Conservation (phyloP, 306 rosid genomes). For the Albizia julibrissin region DNA sequence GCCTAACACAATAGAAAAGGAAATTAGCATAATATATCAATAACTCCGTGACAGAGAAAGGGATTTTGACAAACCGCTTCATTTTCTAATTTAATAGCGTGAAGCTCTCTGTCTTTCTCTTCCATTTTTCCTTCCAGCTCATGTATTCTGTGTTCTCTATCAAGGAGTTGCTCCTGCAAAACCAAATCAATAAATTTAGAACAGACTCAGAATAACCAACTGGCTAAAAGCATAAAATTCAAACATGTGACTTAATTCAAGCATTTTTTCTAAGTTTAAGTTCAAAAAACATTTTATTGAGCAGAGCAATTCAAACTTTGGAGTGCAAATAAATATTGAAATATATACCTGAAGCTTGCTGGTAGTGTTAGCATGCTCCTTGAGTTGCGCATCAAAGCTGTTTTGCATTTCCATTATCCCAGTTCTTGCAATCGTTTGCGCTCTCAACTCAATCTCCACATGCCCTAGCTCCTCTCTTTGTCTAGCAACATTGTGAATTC, state of each 20-base stretch:
- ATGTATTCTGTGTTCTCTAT: constrained; percentile 68
- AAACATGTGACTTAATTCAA: constrained; percentile 20
- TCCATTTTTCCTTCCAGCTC: constrained; percentile 87
- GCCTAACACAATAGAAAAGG: constrained; percentile 54
- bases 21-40: not conserved
- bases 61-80: constrained; percentile 74
- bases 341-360: constrained; percentile 72
- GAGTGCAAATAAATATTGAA: constrained; percentile 11
- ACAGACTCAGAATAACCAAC: constrained; percentile 14
- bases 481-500: constrained; percentile 62
- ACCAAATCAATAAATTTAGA: constrained; percentile 40
- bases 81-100: constrained; percentile 76
- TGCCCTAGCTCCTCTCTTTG: constrained; percentile 81
- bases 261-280: not conserved
- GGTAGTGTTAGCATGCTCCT: constrained; percentile 70
- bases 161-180: constrained; percentile 80
- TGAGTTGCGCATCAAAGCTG: constrained; percentile 75
- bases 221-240: not conserved
- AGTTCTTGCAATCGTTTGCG: constrained; percentile 82
- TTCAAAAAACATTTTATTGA: not conserved
- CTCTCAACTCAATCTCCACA: constrained; percentile 78
- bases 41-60: constrained; percentile 1
- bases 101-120: constrained; percentile 89
- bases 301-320: not conserved
- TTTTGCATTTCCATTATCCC: constrained; percentile 74